phyloP scores from a whole-genome alignment of 441 rosid genomes.

The Adansonia rubrostipa region DNA sequence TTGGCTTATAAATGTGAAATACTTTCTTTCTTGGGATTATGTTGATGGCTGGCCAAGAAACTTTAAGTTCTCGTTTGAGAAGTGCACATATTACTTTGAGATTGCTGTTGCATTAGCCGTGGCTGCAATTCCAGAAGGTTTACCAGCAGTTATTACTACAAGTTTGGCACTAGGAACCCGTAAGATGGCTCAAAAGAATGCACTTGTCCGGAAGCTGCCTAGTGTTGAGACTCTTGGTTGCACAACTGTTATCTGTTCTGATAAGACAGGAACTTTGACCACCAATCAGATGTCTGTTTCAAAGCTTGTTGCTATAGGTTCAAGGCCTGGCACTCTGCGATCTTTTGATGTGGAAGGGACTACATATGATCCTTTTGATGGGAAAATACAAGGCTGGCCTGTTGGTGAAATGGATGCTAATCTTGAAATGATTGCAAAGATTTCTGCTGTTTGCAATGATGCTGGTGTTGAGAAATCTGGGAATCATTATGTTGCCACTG shows the following conservation, averaged over 20 bases:
- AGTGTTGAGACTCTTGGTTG: too few species aligned
- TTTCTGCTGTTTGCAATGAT: constrained; percentile 86
- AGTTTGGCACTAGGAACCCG: too few species aligned
- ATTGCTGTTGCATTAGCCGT: constrained; percentile 89
- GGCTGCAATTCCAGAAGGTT: constrained; percentile 86
- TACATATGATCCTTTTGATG: constrained; percentile 75
- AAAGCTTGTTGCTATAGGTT: constrained; percentile 80
- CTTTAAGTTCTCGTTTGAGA: constrained; percentile 85
- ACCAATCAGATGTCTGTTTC: constrained; percentile 93
- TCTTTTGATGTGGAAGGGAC: constrained; percentile 78
- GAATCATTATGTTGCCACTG: constrained; percentile 61
- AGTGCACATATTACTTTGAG: constrained; percentile 91
- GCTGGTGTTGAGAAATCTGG: constrained; percentile 69
- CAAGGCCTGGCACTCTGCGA: constrained; percentile 64
- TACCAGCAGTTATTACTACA: constrained; percentile 87
- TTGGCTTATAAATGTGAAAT: constrained; percentile 85
- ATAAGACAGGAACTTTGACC: constrained; percentile 64
- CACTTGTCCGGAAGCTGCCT: too few species aligned
- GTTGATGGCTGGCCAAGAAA: constrained; percentile 82
- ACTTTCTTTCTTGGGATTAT: constrained; percentile 82
- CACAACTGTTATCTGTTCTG: too few species aligned
- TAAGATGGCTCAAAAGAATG: too few species aligned
- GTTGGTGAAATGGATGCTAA: constrained; percentile 71
- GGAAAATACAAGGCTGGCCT: constrained; percentile 75
- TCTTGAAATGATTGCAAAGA: constrained; percentile 83